phyloP scores from a whole-genome alignment of 1,139 yeast genomes.

The Diutina scorzettiae region DNA sequence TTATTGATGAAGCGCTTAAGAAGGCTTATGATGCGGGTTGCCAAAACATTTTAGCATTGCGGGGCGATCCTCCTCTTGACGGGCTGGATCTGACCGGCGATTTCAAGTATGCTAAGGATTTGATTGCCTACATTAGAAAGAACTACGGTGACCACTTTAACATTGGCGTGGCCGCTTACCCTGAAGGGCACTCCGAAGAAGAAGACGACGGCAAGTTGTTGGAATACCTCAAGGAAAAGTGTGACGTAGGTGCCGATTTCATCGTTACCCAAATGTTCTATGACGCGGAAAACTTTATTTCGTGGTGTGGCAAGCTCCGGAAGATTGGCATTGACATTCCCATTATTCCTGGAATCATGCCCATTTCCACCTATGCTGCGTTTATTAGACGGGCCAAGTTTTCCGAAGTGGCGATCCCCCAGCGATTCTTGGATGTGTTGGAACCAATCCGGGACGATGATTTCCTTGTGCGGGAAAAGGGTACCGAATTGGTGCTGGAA shows the following conservation, averaged over 20 bases:
- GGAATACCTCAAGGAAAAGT: constrained; percentile 66
- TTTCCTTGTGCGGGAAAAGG: constrained; percentile 73
- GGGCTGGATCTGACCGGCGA: constrained; percentile 59
- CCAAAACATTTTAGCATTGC: constrained; percentile 75
- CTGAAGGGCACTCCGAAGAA: constrained; percentile 67
- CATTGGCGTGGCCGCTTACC: constrained; percentile 69
- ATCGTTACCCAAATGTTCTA: constrained; percentile 89
- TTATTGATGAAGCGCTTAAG: constrained; percentile 75
- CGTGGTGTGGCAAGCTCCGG: constrained; percentile 69
- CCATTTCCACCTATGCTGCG: constrained; percentile 86
- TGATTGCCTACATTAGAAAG: constrained; percentile 40
- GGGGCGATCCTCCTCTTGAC: constrained; percentile 73
- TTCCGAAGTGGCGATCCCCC: constrained; percentile 80
- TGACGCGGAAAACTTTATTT: constrained; percentile 73
- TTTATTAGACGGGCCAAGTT: constrained; percentile 88
- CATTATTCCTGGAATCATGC: constrained; percentile 97
- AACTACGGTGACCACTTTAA: constrained; percentile 53
- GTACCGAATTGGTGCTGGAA: constrained; percentile 70
- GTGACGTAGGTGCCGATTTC: constrained; percentile 89
- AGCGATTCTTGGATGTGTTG: constrained; percentile 53
- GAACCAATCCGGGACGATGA: constrained; percentile 89
- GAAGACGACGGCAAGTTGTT: constrained; percentile 42
- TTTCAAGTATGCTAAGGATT: constrained; percentile 60
- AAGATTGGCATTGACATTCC: constrained; percentile 73
- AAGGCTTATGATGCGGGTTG: constrained; percentile 89